A percentile compares a stretch with the other conserved stretches of the same genome.
Conservation (phyloP, 306 rosid species). For the Dryas drummondii region DNA sequence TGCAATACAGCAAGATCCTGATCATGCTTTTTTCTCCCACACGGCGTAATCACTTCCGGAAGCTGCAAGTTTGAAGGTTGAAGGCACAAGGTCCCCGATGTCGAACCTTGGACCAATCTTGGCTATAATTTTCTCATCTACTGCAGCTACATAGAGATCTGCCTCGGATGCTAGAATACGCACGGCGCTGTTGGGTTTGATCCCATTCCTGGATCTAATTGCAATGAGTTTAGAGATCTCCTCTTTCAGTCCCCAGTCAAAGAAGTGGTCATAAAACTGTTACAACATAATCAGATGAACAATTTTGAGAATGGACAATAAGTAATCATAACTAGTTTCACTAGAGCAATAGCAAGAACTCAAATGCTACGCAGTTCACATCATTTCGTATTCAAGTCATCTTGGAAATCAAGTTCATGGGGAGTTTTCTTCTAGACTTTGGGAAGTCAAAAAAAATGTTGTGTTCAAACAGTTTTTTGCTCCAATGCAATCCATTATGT, state of each 20-base stretch:
- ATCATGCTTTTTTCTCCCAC: slow-evolving; percentile 44
- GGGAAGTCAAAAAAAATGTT: not conserved
- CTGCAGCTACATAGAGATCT: slow-evolving; percentile 51
- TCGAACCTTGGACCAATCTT: slow-evolving; percentile 68
- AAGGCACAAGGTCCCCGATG: slow-evolving; percentile 56
- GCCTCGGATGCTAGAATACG: slow-evolving; percentile 51
- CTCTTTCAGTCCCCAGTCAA: slow-evolving; percentile 65
- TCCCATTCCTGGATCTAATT: slow-evolving; percentile 50
- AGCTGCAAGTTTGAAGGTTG: slow-evolving; percentile 38
- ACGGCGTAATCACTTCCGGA: slow-evolving; percentile 64
- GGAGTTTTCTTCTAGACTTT: not conserved
- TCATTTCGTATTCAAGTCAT: no score
- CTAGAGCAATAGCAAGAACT: not conserved
- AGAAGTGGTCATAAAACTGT: slow-evolving; percentile 71
- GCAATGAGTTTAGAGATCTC: slow-evolving; percentile 41
- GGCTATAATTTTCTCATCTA: slow-evolving; percentile 50
- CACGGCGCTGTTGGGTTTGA: slow-evolving; percentile 41
- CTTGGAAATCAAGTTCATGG: no score
- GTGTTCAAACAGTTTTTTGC: not conserved
- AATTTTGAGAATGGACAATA: not conserved
- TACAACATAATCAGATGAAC: not conserved
- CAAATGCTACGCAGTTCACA: no score
- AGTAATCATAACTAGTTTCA: not conserved
- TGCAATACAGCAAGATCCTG: not conserved
- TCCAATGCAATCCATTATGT: no score